phyloP scores from a whole-genome alignment of 2,329 filamentous ascomycete species.

The Trichoderma koningii region DNA sequence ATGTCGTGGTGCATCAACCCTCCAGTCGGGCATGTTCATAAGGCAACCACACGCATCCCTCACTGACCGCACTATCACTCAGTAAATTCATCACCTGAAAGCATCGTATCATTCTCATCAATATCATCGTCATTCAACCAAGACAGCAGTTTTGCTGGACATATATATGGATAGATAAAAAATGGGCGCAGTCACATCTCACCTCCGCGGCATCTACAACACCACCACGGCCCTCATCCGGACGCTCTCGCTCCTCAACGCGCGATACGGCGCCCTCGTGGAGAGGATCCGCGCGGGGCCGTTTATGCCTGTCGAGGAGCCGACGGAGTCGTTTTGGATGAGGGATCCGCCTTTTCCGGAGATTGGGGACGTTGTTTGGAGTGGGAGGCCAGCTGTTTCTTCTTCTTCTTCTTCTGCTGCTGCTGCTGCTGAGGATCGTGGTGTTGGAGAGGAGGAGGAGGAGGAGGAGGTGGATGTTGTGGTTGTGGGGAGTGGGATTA shows the following conservation, averaged over 20 bases:
- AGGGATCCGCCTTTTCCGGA: conserved; percentile 47
- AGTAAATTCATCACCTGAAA: too few relatives aligned
- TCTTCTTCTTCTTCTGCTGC: too few relatives aligned
- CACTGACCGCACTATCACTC: too few relatives aligned
- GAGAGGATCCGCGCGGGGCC: conserved; percentile 40
- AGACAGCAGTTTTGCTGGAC: not conserved
- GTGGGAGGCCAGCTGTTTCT: too few relatives aligned
- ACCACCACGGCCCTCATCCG: conserved; percentile 34
- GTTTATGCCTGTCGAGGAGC: conserved; percentile 45
- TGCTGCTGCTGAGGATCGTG: too few relatives aligned
- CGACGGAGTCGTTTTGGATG: conserved; percentile 52
- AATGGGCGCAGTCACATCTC: conserved; percentile 43
- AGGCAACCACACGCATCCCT: too few relatives aligned
- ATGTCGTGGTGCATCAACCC: too few relatives aligned
- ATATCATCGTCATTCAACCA: not conserved
- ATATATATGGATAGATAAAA: not conserved
- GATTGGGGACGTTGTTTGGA: conserved; percentile 38
- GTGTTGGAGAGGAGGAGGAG: conserved; percentile 33
- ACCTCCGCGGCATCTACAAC: conserved; percentile 32
- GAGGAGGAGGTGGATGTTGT: conserved; percentile 49
- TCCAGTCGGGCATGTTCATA: too few relatives aligned
- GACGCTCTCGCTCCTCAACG: conserved; percentile 35
- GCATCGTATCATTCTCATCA: too few relatives aligned
- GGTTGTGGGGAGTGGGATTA: conserved; percentile 59
- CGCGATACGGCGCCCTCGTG: conserved; percentile 36